Base-by-base conservation (phyloP, 192 early-diverging fungal genomes). In the Coemansia sp. region DNA sequence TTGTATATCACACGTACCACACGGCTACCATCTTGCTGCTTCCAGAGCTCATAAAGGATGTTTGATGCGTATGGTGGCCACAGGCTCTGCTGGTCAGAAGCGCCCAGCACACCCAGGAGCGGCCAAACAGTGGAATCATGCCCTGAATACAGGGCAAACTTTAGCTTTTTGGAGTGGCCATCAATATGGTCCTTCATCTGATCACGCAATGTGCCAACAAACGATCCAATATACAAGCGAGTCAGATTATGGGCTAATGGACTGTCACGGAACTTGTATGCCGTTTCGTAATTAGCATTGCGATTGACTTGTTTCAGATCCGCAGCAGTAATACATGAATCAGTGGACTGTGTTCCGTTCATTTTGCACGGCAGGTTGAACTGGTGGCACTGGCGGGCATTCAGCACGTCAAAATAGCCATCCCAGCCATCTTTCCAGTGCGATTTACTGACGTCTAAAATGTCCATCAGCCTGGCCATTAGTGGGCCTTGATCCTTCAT, bases 51-150 rank as follows among this genome's bases (percentile, higher is more conserved):
- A 54, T 83, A 61, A 4, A 78, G 30, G 4, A 84, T 37, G 21
- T 81, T 70, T 3, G 80, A 80, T 13, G 68, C 80, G 41, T 83
- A 84, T 5, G 82, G 73, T 6, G 82, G 83, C 83, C 83, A 84
- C 16, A 70, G 46, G 39, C 59, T 74, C 46, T 65, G 48, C 10
- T 30, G 37, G 51, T 77, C 44, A 9, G 59, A 56, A 0, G 66
- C 63, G 0, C 55, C 65, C 7, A 84, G 63, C 8, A 70, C 53
- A 7, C 36, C 59, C 10, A 81, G 53, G n/a, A 84, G 51, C 11
- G 70, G 69, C 33, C 65, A 55, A 21, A 84, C 30, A 0, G 83
- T 78, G 13, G 66, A 53, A 51, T 83, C 82, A 38, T 81, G 83
- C 0, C 63, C 78, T 7, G 82, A 83, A 50, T 80, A 83, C 5